A percentile compares a stretch with the other conserved stretches of the same genome.
Evolutionary conservation across 169 alveolate genomes (phyloP).

Genomic region (Plasmodium vivax): DNA sequence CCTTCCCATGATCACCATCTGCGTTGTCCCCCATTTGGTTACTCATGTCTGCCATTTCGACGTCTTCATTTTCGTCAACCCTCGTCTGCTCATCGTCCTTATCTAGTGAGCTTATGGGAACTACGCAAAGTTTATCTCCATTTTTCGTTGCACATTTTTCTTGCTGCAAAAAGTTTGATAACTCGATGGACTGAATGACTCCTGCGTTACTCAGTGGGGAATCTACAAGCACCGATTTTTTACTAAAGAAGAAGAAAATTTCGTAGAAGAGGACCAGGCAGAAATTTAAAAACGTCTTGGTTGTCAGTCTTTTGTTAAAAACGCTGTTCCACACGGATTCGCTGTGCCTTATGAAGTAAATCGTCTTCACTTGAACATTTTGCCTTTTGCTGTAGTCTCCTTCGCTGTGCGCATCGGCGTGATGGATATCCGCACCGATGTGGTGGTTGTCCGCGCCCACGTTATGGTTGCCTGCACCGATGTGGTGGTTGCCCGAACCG

Average conservation of each 20-base stretch:
- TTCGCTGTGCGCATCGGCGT: neutral
- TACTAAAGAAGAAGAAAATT: conserved; percentile 19
- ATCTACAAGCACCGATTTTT: conserved; percentile 37
- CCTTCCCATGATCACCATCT: neutral
- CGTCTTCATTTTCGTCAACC: neutral
- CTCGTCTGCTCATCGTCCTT: neutral
- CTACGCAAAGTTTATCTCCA: conserved; percentile 11
- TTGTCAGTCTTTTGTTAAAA: conserved; percentile 2
- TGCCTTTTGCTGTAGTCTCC: neutral
- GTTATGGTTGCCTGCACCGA: neutral
- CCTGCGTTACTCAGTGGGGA: conserved; percentile 61
- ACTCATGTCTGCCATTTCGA: neutral
- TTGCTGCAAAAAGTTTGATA: conserved; percentile 44
- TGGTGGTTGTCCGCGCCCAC: neutral
- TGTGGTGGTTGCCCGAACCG: neutral
- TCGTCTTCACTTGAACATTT: conserved; percentile 40
- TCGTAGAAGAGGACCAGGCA: conserved; percentile 21
- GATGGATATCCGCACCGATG: neutral
- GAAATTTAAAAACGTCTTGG: neutral
- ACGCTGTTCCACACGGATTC: conserved; percentile 68
- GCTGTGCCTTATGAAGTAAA: conserved; percentile 64
- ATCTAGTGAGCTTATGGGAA: neutral
- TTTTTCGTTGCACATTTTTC: neutral
- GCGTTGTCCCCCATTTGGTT: neutral
- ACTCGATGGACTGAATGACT: conserved; percentile 45